These are phyloP conservation scores for Trichosporon sp. DNA, from an alignment of 1,284 basidiomycete genomes.

Conservation along the genomic window DNA sequence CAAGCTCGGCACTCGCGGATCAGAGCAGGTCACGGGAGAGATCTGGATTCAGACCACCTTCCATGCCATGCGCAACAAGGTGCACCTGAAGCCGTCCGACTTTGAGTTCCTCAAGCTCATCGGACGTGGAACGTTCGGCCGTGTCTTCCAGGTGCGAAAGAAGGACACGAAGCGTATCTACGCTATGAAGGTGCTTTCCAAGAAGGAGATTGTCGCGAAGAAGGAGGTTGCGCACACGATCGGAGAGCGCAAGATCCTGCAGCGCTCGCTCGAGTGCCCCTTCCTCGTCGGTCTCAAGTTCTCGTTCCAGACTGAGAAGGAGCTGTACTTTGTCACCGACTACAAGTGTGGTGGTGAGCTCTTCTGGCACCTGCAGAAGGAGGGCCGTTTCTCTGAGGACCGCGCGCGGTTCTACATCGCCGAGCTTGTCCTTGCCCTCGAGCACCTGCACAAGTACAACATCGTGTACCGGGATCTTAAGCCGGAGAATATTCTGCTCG, in stretches of 20 bases:
- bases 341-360: constrained; percentile 98
- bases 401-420: constrained; percentile 92
- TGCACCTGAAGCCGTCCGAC: constrained; percentile 77
- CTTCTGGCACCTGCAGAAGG: constrained; percentile 95
- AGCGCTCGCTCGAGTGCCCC: constrained; percentile 86
- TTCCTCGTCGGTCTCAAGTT: constrained; percentile 99
- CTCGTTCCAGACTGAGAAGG: constrained; percentile 92
- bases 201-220: constrained; percentile 97
- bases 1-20: constrained; percentile 70
- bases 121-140: constrained; percentile 97
- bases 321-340: constrained; percentile 95
- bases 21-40: constrained; percentile 80
- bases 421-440: constrained; percentile 85
- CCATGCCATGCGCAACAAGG: constrained; percentile 77
- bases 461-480: constrained; percentile 96
- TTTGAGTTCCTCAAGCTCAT: constrained; percentile 99
- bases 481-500: constrained; percentile 93
- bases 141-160: constrained; percentile 98
- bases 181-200: constrained; percentile 98
- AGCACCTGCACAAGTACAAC: constrained; percentile 94
- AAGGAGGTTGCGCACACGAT: constrained; percentile 99
- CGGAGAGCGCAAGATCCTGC: constrained; percentile 97
- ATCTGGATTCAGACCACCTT: constrained; percentile 93
- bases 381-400: constrained; percentile 87
- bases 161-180: constrained; percentile 97